These are phyloP conservation scores for Lepraria neglecta DNA, from an alignment of 495 filamentous ascomycete genomes.

Conservation along the genomic window DNA sequence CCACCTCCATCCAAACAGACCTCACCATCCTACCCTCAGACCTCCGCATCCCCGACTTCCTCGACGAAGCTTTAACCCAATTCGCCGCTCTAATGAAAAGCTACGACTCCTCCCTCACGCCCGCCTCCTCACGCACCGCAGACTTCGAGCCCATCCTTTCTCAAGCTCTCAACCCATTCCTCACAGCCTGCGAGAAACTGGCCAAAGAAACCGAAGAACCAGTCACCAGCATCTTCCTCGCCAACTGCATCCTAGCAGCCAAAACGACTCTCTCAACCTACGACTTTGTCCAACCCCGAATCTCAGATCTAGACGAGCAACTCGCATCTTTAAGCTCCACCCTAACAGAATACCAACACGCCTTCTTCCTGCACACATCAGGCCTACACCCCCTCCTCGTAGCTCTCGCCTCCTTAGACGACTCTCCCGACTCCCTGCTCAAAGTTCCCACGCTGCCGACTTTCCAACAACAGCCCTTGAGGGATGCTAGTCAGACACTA, in stretches of 20 bases:
- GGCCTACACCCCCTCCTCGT: slow-evolving; percentile 64
- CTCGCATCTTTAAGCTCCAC: slow-evolving; percentile 34
- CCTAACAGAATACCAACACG: slow-evolving; percentile 55
- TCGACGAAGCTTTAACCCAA: slow-evolving; percentile 70
- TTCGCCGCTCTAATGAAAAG: slow-evolving; percentile 71
- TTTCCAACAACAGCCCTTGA: slow-evolving; percentile 59
- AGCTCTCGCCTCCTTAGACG: slow-evolving; percentile 49
- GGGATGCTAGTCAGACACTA: slow-evolving; percentile 63
- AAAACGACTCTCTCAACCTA: slow-evolving; percentile 38
- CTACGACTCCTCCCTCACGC: slow-evolving; percentile 70
- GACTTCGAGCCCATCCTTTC: slow-evolving; percentile 76
- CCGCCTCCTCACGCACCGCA: slow-evolving; percentile 46
- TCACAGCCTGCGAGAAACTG: slow-evolving; percentile 65
- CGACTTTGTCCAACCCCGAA: slow-evolving; percentile 33
- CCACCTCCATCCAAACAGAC: slow-evolving; percentile 65
- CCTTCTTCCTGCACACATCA: slow-evolving; percentile 65
- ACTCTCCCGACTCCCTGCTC: slow-evolving; percentile 37
- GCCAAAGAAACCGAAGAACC: slow-evolving; percentile 53
- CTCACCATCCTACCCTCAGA: slow-evolving; percentile 59
- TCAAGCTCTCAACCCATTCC: slow-evolving; percentile 80
- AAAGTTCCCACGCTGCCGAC: slow-evolving; percentile 50
- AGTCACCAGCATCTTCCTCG: slow-evolving; percentile 63
- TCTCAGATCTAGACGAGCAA: slow-evolving; percentile 26
- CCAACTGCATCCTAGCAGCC: slow-evolving; percentile 69
- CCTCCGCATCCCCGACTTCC: slow-evolving; percentile 73